These are phyloP conservation scores for Chamaecrista fasciculata DNA, from an alignment of 306 rosid species.

Conservation along the genomic window DNA sequence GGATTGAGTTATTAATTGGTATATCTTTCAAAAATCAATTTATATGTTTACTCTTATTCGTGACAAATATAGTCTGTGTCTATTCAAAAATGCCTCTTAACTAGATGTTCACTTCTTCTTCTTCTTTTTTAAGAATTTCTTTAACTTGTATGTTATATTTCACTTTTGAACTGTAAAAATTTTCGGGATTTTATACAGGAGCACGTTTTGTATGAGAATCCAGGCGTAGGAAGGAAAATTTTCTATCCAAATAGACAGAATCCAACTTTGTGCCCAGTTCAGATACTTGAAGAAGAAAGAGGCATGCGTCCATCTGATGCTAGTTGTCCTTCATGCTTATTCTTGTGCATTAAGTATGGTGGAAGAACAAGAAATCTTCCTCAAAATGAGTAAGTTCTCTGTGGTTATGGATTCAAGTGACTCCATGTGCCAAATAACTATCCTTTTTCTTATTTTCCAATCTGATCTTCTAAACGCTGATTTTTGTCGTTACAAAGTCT, in stretches of 20 bases:
- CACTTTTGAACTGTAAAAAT: not conserved
- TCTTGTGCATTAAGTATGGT: conserved; percentile 91
- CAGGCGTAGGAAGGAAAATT: conserved; percentile 62
- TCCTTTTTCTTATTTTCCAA: not conserved
- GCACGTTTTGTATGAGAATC: conserved; percentile 77
- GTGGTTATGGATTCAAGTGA: not conserved
- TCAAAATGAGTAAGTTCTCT: conserved; percentile 74
- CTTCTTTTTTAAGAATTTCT: not conserved
- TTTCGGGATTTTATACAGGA: conserved; percentile 43
- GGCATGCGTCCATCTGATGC: conserved; percentile 79
- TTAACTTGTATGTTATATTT: not conserved
- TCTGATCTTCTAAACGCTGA: too few relatives aligned
- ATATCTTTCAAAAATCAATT: too few relatives aligned
- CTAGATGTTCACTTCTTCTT: not conserved
- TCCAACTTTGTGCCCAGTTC: conserved; percentile 67
- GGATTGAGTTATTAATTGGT: too few relatives aligned
- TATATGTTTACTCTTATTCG: too few relatives aligned
- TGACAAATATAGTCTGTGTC: not conserved
- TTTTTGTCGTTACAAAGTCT: too few relatives aligned
- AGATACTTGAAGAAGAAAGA: conserved; percentile 76
- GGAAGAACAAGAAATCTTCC: conserved; percentile 95
- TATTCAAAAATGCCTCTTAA: not conserved
- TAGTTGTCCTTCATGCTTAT: conserved; percentile 76
- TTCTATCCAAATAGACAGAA: conserved; percentile 62
- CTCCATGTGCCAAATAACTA: not conserved